Percentiles rank a stretch among this genome's conserved stretches.
Evolutionary conservation across 495 filamentous ascomycete species (phyloP).

Genomic region (Neurospora terricola): DNA sequence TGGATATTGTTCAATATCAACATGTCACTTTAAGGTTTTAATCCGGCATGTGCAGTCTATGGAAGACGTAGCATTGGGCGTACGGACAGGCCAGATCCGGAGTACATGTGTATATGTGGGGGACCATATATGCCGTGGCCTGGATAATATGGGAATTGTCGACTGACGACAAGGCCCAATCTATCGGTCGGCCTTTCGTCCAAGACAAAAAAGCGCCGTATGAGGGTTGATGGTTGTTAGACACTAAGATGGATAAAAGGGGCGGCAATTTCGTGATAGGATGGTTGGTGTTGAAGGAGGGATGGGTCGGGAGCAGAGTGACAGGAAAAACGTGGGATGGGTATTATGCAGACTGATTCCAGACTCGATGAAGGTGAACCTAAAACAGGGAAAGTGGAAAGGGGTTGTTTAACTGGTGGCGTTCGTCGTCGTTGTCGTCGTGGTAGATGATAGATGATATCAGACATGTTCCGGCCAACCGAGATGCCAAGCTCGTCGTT

Average conservation of each 20-base stretch:
- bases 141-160: not conserved
- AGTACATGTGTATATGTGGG: not conserved
- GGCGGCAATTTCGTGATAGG: not conserved
- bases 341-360: not conserved
- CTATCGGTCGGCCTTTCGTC: not conserved
- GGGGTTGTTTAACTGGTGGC: not conserved
- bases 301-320: not conserved
- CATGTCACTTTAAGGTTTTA: not conserved
- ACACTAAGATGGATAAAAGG: not conserved
- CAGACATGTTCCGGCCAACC: not conserved
- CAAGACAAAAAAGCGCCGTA: not conserved
- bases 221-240: not conserved
- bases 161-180: not conserved
- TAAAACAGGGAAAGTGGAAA: not conserved
- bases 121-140: not conserved
- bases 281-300: not conserved
- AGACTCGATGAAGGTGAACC: not conserved
- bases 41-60: not conserved
- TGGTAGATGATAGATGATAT: not conserved
- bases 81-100: not conserved
- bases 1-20: conserved; percentile 5
- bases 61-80: not conserved
- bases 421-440: not conserved
- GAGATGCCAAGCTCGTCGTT: not conserved
- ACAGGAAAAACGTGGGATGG: not conserved